Percentiles rank a stretch among this genome's conserved stretches.
phyloP scores from a whole-genome alignment of 2,329 filamentous ascomycete species.

The Trichoderma pleuroti region DNA sequence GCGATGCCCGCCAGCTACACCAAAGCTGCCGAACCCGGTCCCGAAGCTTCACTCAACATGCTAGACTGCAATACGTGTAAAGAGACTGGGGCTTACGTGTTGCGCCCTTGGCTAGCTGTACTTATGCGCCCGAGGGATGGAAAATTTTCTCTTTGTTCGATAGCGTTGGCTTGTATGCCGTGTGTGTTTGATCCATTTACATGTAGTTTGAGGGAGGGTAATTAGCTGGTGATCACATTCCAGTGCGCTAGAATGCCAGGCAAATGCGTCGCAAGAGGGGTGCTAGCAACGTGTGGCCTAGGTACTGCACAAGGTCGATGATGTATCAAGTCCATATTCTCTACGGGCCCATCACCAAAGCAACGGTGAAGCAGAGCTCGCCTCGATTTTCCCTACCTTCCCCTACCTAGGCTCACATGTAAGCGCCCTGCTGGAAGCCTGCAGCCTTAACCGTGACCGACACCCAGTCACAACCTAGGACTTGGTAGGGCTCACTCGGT shows the following conservation, averaged over 20 bases:
- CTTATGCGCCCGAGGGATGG: not conserved
- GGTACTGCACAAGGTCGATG: not conserved
- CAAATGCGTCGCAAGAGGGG: not conserved
- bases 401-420: not conserved
- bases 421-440: not conserved
- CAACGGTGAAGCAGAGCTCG: not conserved
- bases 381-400: not conserved
- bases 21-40: not conserved
- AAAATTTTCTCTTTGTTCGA: not conserved
- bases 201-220: not conserved
- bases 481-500: not conserved
- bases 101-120: not conserved
- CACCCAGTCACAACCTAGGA: not conserved
- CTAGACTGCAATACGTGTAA: not conserved
- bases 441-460: not conserved
- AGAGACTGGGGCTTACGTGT: not conserved
- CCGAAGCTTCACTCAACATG: not conserved
- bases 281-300: not conserved
- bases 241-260: not conserved
- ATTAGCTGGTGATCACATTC: not conserved
- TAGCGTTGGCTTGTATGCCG: not conserved
- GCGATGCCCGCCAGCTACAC: not conserved
- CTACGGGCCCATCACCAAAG: not conserved
- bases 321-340: not conserved
- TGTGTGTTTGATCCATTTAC: not conserved